Evolutionary conservation across 2,329 filamentous ascomycete genomes (phyloP).

Genomic region (Ophiognomonia clavigignenti-juglandacearum): DNA sequence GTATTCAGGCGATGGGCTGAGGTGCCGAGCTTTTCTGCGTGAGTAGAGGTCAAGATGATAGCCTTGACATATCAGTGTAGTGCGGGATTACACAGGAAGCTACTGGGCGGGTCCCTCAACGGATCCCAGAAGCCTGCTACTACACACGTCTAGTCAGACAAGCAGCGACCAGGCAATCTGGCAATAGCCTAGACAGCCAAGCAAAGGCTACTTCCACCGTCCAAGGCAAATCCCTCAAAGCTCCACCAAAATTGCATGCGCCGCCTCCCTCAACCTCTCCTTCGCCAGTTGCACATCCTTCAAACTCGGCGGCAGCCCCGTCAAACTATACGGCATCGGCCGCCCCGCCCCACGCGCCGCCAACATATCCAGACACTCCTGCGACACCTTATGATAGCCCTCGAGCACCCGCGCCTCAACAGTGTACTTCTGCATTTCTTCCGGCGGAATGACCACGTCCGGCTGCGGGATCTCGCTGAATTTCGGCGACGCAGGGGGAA

Average conservation of each 20-base stretch:
- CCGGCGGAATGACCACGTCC: slow-evolving; percentile 1
- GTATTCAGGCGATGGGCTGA: too few relatives aligned
- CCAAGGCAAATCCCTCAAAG: neutral
- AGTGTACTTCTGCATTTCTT: slow-evolving; percentile 1
- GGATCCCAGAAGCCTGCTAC: too few relatives aligned
- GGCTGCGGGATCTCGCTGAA: slow-evolving; percentile 2
- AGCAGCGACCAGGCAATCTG: too few relatives aligned
- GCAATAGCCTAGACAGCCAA: neutral
- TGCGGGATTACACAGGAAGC: too few relatives aligned
- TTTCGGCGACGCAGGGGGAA: neutral
- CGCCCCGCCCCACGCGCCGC: neutral
- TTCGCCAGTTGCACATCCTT: slow-evolving; percentile 5
- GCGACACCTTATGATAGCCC: neutral
- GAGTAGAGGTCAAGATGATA: too few relatives aligned
- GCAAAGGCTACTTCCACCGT: neutral
- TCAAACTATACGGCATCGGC: slow-evolving; percentile 4
- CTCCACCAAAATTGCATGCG: neutral
- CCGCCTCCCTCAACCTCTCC: slow-evolving; percentile 7
- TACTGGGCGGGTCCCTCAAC: too few relatives aligned
- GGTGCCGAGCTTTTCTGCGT: too few relatives aligned
- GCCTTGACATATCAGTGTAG: too few relatives aligned
- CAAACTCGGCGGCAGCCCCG: slow-evolving; percentile 10
- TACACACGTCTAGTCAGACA: too few relatives aligned
- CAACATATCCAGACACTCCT: slow-evolving; percentile 9
- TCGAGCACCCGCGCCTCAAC: neutral